Evolutionary conservation across 2,329 filamentous ascomycete species (phyloP), one percentile per base, ranked within the genome.

Genomic region (Fusarium buharicum): DNA sequence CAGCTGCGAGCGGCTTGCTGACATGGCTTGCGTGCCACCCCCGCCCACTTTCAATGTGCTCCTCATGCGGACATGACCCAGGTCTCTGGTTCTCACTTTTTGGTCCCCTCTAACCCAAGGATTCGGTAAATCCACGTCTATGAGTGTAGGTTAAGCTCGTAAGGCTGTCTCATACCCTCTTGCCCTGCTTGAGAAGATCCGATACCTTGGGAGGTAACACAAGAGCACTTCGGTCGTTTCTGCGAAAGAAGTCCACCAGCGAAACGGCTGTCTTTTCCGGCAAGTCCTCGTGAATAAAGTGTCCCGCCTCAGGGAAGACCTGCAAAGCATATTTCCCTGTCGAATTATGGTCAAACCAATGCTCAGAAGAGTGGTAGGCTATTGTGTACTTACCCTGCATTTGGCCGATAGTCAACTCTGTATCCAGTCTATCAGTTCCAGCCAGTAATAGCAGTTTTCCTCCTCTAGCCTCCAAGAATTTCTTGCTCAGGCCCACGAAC

Each of bases 211-310:
- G 93, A 28, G 95, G 95, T 62, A 99, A 79, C 1, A 98, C 90
- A 55, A 99, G 75, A 11, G 89, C 85, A 69, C 87, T 92, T 59
- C 93, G 84, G 77, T 98, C 94, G 73, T 99, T 99, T 49, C 95
- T 83, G 66, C 89, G 90, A 72, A 95, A 94, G 73, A 99, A 98
- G 73, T 99, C 95, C 2, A 90, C 91, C 47, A 98, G 79, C 9
- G 92, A 84, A 67, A 90, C 82, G 1, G 95, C 95, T 38, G 90
- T 96, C 80, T 94, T 96, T 71, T 93, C 90, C 0, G 95, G 93
- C 45, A 94, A 84, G 74, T 99, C 95, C 75, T 99, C 95, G 66
- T 99, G 95, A 52, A 99, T 87, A 72, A 99, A 99, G 75, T 99
- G 95, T 1, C 95, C 95, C 2, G 95, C 93, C 73, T 97, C 92